Conservation (phyloP, 192 early-diverging fungal species). For the Anaeromyces robustus region DNA sequence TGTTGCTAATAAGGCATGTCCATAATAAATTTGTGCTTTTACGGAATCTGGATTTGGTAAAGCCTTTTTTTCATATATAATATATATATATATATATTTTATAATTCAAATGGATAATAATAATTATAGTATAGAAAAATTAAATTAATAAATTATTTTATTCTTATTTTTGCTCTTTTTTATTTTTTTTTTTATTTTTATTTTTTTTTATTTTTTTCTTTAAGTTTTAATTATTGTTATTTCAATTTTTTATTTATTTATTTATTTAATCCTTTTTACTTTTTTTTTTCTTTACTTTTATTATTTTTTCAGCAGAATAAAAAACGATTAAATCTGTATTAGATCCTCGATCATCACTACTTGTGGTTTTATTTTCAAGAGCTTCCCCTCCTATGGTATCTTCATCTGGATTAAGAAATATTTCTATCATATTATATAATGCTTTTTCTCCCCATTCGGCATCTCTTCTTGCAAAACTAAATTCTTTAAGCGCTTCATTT, state of each 20-base stretch:
- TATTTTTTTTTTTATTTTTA: conserved; percentile 27
- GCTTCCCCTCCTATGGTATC: conserved; percentile 35
- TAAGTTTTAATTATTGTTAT: too few species aligned
- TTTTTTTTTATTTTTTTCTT: conserved; percentile 26
- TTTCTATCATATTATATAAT: conserved; percentile 30
- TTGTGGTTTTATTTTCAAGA: conserved; percentile 10
- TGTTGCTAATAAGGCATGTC: not conserved
- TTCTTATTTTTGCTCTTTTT: not conserved
- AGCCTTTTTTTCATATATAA: not conserved
- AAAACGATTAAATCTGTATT: conserved; percentile 27
- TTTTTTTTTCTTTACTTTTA: conserved; percentile 17
- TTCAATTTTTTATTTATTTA: not conserved
- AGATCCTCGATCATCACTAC: conserved; percentile 2
- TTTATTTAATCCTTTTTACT: not conserved
- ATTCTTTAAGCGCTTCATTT: conserved; percentile 31
- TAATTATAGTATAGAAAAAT: too few species aligned
- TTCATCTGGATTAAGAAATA: conserved; percentile 39
- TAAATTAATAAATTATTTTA: too few species aligned
- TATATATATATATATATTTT: too few species aligned
- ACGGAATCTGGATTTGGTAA: not conserved
- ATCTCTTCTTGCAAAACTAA: conserved; percentile 24
- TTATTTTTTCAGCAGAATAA: conserved; percentile 32
- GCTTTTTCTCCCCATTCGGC: conserved; percentile 23
- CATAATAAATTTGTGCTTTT: not conserved
- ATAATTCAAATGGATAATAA: too few species aligned